Conservation (phyloP, 768 basidiomycete species). For the Pholiota conissans region DNA sequence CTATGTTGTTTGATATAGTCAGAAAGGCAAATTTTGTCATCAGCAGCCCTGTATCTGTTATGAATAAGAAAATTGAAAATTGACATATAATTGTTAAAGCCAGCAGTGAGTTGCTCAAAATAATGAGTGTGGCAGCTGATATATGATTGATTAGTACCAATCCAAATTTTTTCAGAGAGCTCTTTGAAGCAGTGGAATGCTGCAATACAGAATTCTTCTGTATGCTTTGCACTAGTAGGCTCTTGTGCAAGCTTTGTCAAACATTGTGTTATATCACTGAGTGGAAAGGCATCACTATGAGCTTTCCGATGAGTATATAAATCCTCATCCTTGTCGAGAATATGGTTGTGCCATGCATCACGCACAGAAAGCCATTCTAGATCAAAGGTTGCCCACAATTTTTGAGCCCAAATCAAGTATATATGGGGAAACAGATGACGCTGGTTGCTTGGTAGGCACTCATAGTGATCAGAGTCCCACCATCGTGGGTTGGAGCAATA, state of each 20-base stretch:
- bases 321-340: neutral
- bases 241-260: constrained; percentile 1
- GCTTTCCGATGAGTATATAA: neutral
- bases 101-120: neutral
- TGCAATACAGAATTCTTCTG: constrained; percentile 8
- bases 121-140: neutral
- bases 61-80: neutral
- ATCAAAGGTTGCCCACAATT: neutral
- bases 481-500: neutral
- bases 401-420: neutral
- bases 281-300: neutral
- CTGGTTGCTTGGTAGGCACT: neutral
- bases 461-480: neutral
- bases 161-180: constrained; percentile 3
- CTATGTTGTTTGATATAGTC: neutral
- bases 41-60: neutral
- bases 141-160: too few relatives aligned
- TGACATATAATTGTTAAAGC: neutral
- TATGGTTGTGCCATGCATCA: neutral
- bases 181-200: constrained; percentile 18
- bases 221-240: constrained; percentile 5
- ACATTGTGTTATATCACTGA: constrained; percentile 12
- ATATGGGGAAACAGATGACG: neutral
- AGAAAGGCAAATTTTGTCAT: neutral
- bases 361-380: neutral